Evolutionary conservation across 495 filamentous ascomycete species (phyloP), one percentile per base, ranked within the genome.

Genomic region (Ascodesmis nigricans): DNA sequence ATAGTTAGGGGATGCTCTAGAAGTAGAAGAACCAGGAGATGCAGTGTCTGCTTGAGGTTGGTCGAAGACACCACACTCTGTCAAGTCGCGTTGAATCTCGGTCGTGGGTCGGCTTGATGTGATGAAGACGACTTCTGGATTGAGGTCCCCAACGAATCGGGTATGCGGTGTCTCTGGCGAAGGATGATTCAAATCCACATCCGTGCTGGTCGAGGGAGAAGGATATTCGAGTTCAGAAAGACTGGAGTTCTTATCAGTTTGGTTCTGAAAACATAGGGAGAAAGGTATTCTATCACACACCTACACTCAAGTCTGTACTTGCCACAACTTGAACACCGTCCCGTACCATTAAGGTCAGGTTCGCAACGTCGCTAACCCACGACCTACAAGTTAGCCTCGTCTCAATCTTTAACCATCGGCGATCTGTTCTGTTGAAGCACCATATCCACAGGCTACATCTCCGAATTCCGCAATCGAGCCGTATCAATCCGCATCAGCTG

Each of bases 81-180:
- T 54, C 6, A 53, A 51, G 31, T 56, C 46, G 24, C 55, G 55
- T 33, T 41, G 52, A 11, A 50, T 49, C 15, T 42, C 36, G 1
- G 55, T 34, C 1, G 46, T 36, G n/a, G n/a, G n/a, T n/a, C n/a
- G n/a, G 0, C 36, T 21, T 14, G 36, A 41, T 3, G 57, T 55
- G 4, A 56, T 55, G 41, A 64, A 60, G 3, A 58, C 52, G 18
- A 60, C 53, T 43, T 64, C 60, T 5, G 61, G 61, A 35, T 61
- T 64, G 7, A 63, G 44, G 39, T 63, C 58, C 17, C 61, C 61
- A 17, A 64, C 52, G 30, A 64, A 64, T 18, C 59, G 49, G 17
- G 43, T 25, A 21, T 46, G 29, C 15, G n/a, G n/a, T n/a, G n/a
- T n/a, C n/a, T n/a, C n/a, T n/a, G n/a, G n/a, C n/a, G n/a, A n/a